These are phyloP conservation scores for Botrytis elliptica DNA, from an alignment of 2,329 filamentous ascomycete species.

Conservation along the genomic window DNA sequence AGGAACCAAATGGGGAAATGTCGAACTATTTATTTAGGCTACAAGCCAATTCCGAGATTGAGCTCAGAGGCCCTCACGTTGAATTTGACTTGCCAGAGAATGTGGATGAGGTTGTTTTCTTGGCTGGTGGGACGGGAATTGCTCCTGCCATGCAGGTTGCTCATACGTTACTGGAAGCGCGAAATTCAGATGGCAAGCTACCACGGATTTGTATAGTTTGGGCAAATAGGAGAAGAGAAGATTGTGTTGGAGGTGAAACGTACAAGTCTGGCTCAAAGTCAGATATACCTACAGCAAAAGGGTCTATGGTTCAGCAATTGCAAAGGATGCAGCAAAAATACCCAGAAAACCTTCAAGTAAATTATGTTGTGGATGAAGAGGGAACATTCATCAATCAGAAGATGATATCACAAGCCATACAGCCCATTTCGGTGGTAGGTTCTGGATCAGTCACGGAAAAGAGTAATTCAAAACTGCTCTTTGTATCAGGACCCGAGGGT, in stretches of 20 bases:
- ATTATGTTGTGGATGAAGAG: conserved; percentile 83
- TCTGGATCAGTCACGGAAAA: neutral
- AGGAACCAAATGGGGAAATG: conserved; percentile 77
- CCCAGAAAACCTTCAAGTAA: conserved; percentile 58
- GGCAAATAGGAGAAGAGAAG: conserved; percentile 69
- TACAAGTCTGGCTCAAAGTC: conserved; percentile 37
- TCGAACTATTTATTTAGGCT: conserved; percentile 75
- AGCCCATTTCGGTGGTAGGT: neutral
- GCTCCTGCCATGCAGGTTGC: conserved; percentile 84
- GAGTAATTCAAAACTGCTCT: conserved; percentile 51
- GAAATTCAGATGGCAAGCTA: conserved; percentile 35
- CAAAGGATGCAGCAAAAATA: conserved; percentile 58
- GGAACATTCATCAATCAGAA: conserved; percentile 59
- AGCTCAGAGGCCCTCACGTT: conserved; percentile 74
- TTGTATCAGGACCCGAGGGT: conserved; percentile 20
- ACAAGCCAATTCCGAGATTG: conserved; percentile 60
- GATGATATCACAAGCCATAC: conserved; percentile 45
- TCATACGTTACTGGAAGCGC: conserved; percentile 54
- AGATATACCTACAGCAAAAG: neutral
- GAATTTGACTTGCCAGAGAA: conserved; percentile 62
- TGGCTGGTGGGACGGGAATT: conserved; percentile 83
- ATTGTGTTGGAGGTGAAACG: conserved; percentile 61
- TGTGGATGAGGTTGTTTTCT: conserved; percentile 65
- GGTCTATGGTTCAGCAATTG: conserved; percentile 60
- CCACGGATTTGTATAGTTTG: conserved; percentile 71